Percentiles rank a stretch among this genome's conserved stretches.
Conservation (phyloP, 164 flowering plant genomes). For the Magnolia officinalis region DNA sequence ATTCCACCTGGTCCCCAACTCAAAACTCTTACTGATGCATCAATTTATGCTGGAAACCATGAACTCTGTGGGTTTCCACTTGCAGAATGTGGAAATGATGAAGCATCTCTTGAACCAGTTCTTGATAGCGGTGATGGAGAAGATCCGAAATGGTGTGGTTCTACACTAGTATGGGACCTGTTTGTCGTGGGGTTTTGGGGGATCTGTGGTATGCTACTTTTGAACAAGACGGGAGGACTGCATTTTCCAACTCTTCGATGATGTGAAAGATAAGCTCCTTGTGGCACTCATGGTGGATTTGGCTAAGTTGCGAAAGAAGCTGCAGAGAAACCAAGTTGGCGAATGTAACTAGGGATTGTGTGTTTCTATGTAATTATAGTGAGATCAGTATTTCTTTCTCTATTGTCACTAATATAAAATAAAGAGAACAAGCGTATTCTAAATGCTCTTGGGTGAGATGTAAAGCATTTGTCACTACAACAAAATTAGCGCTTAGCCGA, state of each 20-base stretch:
- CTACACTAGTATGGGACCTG: constrained; percentile 5
- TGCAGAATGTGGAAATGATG: constrained; percentile 5
- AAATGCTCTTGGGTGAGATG: no score
- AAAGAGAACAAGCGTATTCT: no score
- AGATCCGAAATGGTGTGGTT: constrained; percentile 2
- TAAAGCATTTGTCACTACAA: no score
- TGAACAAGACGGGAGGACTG: constrained; percentile 12
- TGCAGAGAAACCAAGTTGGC: no score
- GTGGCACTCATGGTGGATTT: not conserved
- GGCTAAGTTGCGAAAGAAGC: no score
- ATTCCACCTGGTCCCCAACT: constrained; percentile 22
- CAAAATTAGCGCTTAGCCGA: no score
- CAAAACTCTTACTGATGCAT: constrained; percentile 7
- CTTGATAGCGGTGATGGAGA: not conserved
- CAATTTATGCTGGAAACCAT: constrained; percentile 11
- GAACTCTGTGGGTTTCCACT: constrained; percentile 19
- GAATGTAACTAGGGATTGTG: no score
- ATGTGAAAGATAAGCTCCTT: constrained; percentile 2
- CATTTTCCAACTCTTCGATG: constrained; percentile 9
- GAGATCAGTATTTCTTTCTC: no score
- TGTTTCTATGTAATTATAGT: no score
- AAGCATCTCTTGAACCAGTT: not conserved
- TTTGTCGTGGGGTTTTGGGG: constrained; percentile 17
- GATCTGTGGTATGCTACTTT: constrained; percentile 2
- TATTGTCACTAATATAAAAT: no score